Base-by-base conservation (phyloP, 2,329 filamentous ascomycete genomes). In the Neoscytalidium dimidiatum region DNA sequence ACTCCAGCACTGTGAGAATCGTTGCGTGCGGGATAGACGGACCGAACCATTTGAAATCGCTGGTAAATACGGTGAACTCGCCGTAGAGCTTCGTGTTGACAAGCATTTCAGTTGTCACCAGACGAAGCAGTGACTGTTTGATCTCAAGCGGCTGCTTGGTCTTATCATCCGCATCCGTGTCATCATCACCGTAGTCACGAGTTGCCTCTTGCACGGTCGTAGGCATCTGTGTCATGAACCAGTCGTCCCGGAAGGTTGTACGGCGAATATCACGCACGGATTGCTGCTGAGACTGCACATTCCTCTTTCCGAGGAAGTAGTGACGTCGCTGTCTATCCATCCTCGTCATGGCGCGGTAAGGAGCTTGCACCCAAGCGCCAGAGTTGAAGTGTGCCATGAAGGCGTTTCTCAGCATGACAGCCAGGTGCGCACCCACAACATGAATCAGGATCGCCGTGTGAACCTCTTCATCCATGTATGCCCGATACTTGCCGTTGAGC, bases 401-500 rank as follows among this genome's bases (percentile, higher is more conserved):
- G 0, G 72, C 75, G 7, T 70, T 49, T 52, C 82, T 83, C 67
- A 86, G 77, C 35, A 78, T 74, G 3, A 84, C 78, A 1, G 82
- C 78, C 81, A 83, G 86, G 57, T 79, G 80, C 3, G 83, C 73
- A 5, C 84, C 85, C 38, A 87, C 77, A 66, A 81, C 85, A 49
- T 87, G 83, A 2, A 86, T 72, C 26, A 87, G 78, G 7, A 87
- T 79, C 1, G 83, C 81, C 68, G 86, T 83, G 7, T 86, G 79
- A 21, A 86, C 75, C 66, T 88, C 86, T 68, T 85, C 84, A 57
- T 87, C 84, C 78, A 86, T 85, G 69, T 82, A 86, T 28, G 87
- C 82, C 1, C 85, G 79, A 70, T 88, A 88, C 66, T 85, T 84
- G 3, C 84, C 84, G 68, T 85, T 86, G 38, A 87, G 70, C 60